Base-by-base conservation (phyloP, 169 alveolate genomes). In the Neospora caninum region DNA sequence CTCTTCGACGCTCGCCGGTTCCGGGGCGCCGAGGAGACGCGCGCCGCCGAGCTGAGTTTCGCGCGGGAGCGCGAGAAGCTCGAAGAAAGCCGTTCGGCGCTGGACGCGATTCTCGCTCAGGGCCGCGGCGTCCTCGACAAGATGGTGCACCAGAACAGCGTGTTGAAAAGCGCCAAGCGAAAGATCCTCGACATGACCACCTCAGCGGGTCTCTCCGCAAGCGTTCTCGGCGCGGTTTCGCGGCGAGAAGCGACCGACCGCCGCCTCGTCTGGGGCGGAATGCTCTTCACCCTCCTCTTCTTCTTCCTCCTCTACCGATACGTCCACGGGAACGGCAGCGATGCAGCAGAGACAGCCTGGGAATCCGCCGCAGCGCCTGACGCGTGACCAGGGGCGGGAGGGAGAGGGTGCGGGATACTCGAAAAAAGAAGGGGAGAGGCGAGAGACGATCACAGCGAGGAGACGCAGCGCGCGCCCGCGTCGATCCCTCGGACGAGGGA, bases 161-260 rank as follows among this genome's bases (percentile, higher is more conserved):
- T 92, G 45, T 78, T 93, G 82, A 93, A 88, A 38, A 88, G 41
- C 25, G 95, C 95, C n/a, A 88, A 91, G 70, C 58, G 95, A n/a
- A 93, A 93, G n/a, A 88, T 93, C 42, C 93, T 93, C 49, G 93
- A 93, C 69, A 86, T 93, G 93, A 92, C 91, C n/a, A 93, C 92
- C 67, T 53, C 93, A 39, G 91, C 93, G 39, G 95, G 95, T 10
- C 88, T 93, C 78, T 84, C 95, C 18, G 86, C 95, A 70, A 93
- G 92, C 42, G 42, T 93, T 34, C 45, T 93, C 45, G 93, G 95
- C 6, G 95, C 95, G 29, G 93, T 88, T 18, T 67, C 82, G 4
- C 80, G 95, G 38, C 64, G 95, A 73, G 93, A 93, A 67, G 91
- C 89, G 27, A 92, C 92, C 0, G 95, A 93, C 73, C 54, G 91